Evolutionary conservation across 2,329 filamentous ascomycete genomes (phyloP).

Genomic region (Colletotrichum cereale): DNA sequence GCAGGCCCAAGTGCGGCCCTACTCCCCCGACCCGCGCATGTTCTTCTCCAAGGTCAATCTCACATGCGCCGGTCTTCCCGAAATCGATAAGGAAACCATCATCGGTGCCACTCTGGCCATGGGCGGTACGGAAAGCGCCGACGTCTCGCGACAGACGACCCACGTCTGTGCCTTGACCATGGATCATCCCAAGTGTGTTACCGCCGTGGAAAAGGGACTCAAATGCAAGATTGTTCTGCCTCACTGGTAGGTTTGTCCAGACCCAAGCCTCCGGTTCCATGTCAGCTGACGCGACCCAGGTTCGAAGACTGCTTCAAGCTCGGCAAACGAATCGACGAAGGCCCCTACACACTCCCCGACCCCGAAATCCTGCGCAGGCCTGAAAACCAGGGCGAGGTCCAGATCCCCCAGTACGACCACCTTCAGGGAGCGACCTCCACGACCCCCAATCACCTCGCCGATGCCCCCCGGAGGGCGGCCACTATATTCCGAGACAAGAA

Average conservation of each 20-base stretch:
- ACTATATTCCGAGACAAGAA: slow-evolving; percentile 82
- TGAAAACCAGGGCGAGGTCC: slow-evolving; percentile 68
- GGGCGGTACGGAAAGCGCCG: slow-evolving; percentile 83
- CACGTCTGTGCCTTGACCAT: slow-evolving; percentile 88
- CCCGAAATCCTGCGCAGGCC: slow-evolving; percentile 81
- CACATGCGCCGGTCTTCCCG: slow-evolving; percentile 85
- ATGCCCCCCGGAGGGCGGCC: slow-evolving; percentile 62
- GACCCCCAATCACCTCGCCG: slow-evolving; percentile 58
- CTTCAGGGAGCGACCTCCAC: slow-evolving; percentile 75
- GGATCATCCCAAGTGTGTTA: slow-evolving; percentile 78
- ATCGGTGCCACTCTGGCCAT: slow-evolving; percentile 89
- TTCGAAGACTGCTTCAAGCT: slow-evolving; percentile 97
- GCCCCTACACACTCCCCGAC: slow-evolving; percentile 86
- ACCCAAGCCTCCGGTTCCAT: background rate
- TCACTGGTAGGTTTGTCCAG: slow-evolving; percentile 75
- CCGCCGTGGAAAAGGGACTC: slow-evolving; percentile 73
- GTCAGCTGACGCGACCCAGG: slow-evolving; percentile 63
- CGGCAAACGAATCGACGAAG: slow-evolving; percentile 89
- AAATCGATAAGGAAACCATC: slow-evolving; percentile 91
- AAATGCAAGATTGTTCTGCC: slow-evolving; percentile 88
- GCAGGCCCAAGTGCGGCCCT: slow-evolving; percentile 82
- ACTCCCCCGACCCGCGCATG: slow-evolving; percentile 89
- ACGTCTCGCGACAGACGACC: slow-evolving; percentile 80
- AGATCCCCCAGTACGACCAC: slow-evolving; percentile 68
- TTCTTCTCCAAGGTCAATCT: slow-evolving; percentile 90